Conservation (phyloP, 2,329 filamentous ascomycete species). For the Arthrobotrys pseudoclavata region DNA sequence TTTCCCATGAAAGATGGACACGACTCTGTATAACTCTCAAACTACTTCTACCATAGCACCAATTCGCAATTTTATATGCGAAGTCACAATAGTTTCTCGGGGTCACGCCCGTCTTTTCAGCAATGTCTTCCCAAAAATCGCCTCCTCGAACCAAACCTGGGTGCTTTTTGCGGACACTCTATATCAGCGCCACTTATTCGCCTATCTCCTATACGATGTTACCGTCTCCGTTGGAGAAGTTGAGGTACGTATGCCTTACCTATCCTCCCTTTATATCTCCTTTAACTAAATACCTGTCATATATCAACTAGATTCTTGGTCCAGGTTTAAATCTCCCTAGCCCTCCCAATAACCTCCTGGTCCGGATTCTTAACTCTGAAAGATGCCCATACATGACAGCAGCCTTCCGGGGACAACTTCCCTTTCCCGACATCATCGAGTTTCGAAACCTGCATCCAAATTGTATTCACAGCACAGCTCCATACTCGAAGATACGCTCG, state of each 20-base stretch:
- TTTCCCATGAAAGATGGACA: too few relatives aligned
- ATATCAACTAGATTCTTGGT: neutral
- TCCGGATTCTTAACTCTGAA: neutral
- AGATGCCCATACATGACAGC: neutral
- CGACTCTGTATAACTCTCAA: neutral
- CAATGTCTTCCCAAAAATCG: neutral
- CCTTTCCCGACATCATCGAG: neutral
- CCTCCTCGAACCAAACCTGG: neutral
- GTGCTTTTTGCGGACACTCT: neutral
- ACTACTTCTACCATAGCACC: neutral
- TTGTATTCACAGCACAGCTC: neutral
- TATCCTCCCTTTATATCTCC: neutral
- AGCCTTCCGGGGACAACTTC: neutral
- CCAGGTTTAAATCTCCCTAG: neutral
- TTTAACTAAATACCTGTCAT: too few relatives aligned
- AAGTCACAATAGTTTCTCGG: neutral
- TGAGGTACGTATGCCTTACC: neutral
- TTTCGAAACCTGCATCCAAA: neutral
- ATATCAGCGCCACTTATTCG: neutral
- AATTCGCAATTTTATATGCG: neutral
- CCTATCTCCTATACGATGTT: neutral
- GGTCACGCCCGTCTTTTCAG: neutral
- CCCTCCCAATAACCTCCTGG: neutral
- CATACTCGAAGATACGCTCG: neutral
- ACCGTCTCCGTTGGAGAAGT: neutral